A percentile compares a stretch with the other conserved stretches of the same genome.
Evolutionary conservation across 441 rosid species (phyloP).

Genomic region (Bruguiera hainesii): DNA sequence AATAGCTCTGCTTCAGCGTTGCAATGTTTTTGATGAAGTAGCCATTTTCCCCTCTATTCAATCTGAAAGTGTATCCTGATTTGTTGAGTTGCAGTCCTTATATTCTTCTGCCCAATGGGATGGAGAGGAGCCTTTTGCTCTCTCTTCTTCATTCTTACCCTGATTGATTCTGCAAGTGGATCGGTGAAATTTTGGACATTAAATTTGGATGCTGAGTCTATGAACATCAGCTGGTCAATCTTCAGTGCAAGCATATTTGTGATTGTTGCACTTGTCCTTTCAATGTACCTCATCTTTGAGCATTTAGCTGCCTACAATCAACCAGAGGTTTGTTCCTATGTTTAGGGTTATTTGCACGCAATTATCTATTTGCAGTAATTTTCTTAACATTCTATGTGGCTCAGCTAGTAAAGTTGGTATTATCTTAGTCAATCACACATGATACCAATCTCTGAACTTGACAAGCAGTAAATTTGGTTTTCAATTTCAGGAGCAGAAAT

Average conservation of each 20-base stretch:
- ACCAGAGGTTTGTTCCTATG: conserved; percentile 71
- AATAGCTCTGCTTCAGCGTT: neutral
- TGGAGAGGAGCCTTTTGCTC: conserved; percentile 49
- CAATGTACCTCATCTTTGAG: conserved; percentile 84
- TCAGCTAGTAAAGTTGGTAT: neutral
- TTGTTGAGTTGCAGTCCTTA: conserved; percentile 9
- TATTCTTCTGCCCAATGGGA: conserved; percentile 44
- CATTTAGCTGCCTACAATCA: conserved; percentile 88
- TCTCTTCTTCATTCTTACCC: conserved; percentile 43
- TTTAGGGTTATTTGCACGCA: conserved; percentile 5
- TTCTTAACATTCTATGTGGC: neutral
- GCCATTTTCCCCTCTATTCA: conserved; percentile 12
- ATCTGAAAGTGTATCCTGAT: conserved; percentile 8
- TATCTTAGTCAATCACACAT: too few relatives aligned
- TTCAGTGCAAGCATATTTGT: conserved; percentile 86
- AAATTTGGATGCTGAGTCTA: conserved; percentile 38
- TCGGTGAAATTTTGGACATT: conserved; percentile 39
- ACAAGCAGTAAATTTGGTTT: neutral
- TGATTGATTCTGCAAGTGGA: conserved; percentile 57
- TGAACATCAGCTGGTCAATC: conserved; percentile 66
- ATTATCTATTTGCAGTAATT: neutral
- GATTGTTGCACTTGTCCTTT: conserved; percentile 65
- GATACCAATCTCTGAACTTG: neutral
- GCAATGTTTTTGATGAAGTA: conserved; percentile 5
- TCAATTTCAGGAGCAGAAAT: conserved; percentile 88